Conservation (phyloP, 805 yeast genomes). For the Tetrapisispora namnaoensis region DNA sequence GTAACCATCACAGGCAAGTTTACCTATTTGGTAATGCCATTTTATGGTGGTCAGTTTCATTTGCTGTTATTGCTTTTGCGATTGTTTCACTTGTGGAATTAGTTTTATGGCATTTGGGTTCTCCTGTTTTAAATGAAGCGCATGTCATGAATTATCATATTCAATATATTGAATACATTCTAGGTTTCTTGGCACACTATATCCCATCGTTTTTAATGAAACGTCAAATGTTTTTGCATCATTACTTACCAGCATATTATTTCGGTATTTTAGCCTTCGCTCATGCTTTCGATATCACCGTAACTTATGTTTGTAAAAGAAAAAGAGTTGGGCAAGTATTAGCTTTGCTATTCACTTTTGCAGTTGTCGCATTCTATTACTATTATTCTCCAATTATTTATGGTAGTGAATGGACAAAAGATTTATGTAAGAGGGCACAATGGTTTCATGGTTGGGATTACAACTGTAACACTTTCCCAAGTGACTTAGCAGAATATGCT, state of each 20-base stretch:
- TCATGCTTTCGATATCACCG: slow-evolving; percentile 47
- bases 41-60: slow-evolving; percentile 64
- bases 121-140: slow-evolving; percentile 38
- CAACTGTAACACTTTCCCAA: slow-evolving; percentile 55
- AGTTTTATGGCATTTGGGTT: slow-evolving; percentile 58
- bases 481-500: slow-evolving; percentile 18
- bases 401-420: slow-evolving; percentile 72
- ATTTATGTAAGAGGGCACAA: slow-evolving; percentile 52
- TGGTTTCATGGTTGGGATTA: slow-evolving; percentile 74
- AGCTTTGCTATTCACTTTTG: slow-evolving; percentile 39
- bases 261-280: slow-evolving; percentile 73
- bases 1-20: slow-evolving; percentile 41
- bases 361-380: slow-evolving; percentile 46
- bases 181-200: slow-evolving; percentile 70
- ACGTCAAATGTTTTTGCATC: slow-evolving; percentile 85
- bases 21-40: slow-evolving; percentile 71
- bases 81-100: slow-evolving; percentile 36
- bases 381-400: slow-evolving; percentile 64
- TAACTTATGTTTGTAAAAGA: slow-evolving; percentile 33
- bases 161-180: slow-evolving; percentile 48
- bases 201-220: slow-evolving; percentile 76
- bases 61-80: slow-evolving; percentile 39
- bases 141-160: slow-evolving; percentile 53
- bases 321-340: slow-evolving; percentile 37
- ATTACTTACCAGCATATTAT: slow-evolving; percentile 84